A percentile compares a stretch with the other conserved stretches of the same genome.
phyloP scores from a whole-genome alignment of 1,284 basidiomycete species.

The Ceratobasidium sp. region DNA sequence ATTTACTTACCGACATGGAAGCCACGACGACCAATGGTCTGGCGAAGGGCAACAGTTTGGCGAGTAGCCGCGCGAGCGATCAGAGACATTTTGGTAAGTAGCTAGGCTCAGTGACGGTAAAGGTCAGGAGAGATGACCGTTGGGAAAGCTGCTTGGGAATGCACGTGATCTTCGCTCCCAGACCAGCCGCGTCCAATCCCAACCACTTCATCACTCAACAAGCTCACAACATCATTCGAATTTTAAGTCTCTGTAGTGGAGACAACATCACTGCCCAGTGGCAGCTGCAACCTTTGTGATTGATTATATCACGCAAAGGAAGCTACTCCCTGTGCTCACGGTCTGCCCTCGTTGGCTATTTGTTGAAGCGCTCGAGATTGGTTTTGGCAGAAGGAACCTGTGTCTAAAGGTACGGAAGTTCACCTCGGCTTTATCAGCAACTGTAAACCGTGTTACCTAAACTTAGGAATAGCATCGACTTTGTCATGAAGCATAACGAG shows the following conservation, averaged over 20 bases:
- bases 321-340: not conserved
- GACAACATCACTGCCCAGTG: conserved; percentile 3
- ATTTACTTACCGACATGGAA: conserved; percentile 27
- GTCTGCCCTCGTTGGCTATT: conserved; percentile 5
- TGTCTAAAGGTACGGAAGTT: not conserved
- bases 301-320: not conserved
- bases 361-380: too few relatives aligned
- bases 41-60: conserved; percentile 18
- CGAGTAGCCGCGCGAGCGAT: conserved; percentile 24
- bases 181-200: too few relatives aligned
- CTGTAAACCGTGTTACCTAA: not conserved
- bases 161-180: not conserved
- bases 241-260: conserved; percentile 24
- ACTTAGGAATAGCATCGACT: not conserved
- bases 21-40: conserved; percentile 16
- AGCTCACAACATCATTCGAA: not conserved
- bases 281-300: conserved; percentile 12
- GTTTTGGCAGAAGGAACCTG: not conserved
- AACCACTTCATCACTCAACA: not conserved
- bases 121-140: conserved; percentile 2
- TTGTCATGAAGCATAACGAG: conserved; percentile 18
- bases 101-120: not conserved
- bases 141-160: not conserved
- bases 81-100: conserved; percentile 20
- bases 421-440: not conserved